Evolutionary conservation across 805 yeast genomes (phyloP), one percentile per base, ranked within the genome.

Genomic region (Saccharomyces mikatae): DNA sequence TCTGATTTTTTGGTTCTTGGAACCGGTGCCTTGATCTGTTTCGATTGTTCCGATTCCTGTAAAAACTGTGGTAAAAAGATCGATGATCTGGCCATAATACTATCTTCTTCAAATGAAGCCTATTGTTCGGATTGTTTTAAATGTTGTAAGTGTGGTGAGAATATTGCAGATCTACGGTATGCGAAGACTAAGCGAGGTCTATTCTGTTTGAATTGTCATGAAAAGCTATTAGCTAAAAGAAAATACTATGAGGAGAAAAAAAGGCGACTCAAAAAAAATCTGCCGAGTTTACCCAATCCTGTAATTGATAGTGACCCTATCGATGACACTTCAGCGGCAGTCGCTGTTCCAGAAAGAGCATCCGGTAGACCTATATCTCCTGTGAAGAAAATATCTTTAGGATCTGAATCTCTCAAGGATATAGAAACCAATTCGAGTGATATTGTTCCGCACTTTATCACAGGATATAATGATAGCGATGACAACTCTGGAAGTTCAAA

Each of bases 171-270:
- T 71, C 74, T 91, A 60, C 78, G 90, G 60, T 94, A 94, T 68
- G 97, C 97, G 14, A 79, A 96, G 65, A 92, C 97, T 0, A 84
- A 91, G 46, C 91, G 87, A 64, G 98, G 98, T 0, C 74, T 92
- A 48, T 91, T 89, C 66, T 92, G 99, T 71, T 89, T 91, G 89
- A 76, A 80, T 29, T 92, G 99, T 69, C 97, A 94, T 71, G 91
- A 89, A 65, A 80, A 83, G 60, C 73, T 92, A 56, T 71, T 91
- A 66, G 90, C 85, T 48, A 85, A 84, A 65, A 85, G 89, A 71
- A 82, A 81, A 59, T 77, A 80, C 41, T 57, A 67, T 51, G 71
- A 69, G 50, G 69, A 67, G 55, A 64, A 61, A 58, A 66, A 67
- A 47, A 58, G 65, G 49, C 47, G 68, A 41, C 49, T 62, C 17